Evolutionary conservation across 2,329 filamentous ascomycete genomes (phyloP), one percentile per base, ranked within the genome.

Genomic region (Aspergillus calidoustus): DNA sequence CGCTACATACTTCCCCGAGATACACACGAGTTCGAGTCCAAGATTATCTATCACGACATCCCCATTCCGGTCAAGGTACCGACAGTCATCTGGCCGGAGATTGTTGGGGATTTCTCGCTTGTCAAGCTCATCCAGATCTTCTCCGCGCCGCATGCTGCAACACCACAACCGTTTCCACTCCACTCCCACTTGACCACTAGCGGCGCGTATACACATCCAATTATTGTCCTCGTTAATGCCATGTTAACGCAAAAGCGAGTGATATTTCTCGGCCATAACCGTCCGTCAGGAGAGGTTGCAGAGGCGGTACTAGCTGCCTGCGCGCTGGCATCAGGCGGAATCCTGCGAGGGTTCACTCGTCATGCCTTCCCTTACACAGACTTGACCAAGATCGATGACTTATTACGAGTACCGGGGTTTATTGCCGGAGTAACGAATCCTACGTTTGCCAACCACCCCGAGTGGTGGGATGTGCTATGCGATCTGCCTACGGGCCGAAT

Each of bases 351-450:
- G 30, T 99, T 99, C 77, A 97, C 94, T 8, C 87, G 95, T 19
- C 92, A 98, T 78, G 95, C 95, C 0, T 99, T 99, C 74, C 95
- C 95, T 2, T 99, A 99, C 74, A 99, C 95, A 1, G 95, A 99
- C 79, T 84, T 99, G 48, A 97, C 93, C 66, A 99, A 99, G 79
- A 93, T 99, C 62, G 95, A 99, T 68, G 95, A 98, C 74, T 85
- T 99, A 11, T 84, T 99, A 52, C 94, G 96, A 71, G 95, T 99
- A 0, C 94, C 95, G 7, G 95, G 95, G 2, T 99, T 99, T 77
- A 97, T 99, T 70, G 95, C 95, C 3, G 95, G 95, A 60, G 95
- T 99, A 46, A 99, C 94, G 1, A 99, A 99, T 73, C 95, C 95
- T 6, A 94, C 93, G 0, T 99, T 99, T 75, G 93, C 94, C 64